Evolutionary conservation across 1,284 basidiomycete genomes (phyloP), one percentile per base, ranked within the genome.

Genomic region (Puccinia horiana): DNA sequence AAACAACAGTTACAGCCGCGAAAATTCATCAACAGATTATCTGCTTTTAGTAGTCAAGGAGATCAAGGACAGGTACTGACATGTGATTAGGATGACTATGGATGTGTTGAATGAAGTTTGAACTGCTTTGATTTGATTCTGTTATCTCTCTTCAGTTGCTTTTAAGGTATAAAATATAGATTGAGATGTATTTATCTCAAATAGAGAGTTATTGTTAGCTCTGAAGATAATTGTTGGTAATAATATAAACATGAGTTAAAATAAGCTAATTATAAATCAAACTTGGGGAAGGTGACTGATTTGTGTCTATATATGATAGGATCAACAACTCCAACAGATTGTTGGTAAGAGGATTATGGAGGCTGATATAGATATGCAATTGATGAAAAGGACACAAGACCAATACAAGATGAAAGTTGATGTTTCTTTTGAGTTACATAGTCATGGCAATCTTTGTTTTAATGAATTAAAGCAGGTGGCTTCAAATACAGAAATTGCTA

Each of bases 271-370:
- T 37, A 6, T 61, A 42, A 42, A 26, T n/a, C 16, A 2, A 26
- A 72, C 16, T 1, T 40, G 18, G 54, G 20, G 32, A 44, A 58
- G 23, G 20, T 12, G 11, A 32, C 23, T n/a, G 37, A 52, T 42
- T 69, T n/a, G n/a, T n/a, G n/a, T n/a, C n/a, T n/a, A n/a, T 67
- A 23, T 65, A 14, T 65, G 61, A 65, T 65, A 80, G 93, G 97
- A 99, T 88, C 94, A 97, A 87, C 97, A 99, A 89, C 88, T 99
- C 84, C 97, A 99, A 88, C 96, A 99, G 88, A 99, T 99, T 84
- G 97, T 99, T 14, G 97, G 99, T 88, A 99, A 99, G 90, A 99
- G 97, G 23, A 99, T 99, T 87, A 96, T 99, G 94, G 96, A 99
- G 88, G 96, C 96, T 23, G 96, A 99, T 87, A 93, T 94, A 87